Base-by-base conservation (phyloP, 176 grass and related monocot species). In the Avena eriantha region DNA sequence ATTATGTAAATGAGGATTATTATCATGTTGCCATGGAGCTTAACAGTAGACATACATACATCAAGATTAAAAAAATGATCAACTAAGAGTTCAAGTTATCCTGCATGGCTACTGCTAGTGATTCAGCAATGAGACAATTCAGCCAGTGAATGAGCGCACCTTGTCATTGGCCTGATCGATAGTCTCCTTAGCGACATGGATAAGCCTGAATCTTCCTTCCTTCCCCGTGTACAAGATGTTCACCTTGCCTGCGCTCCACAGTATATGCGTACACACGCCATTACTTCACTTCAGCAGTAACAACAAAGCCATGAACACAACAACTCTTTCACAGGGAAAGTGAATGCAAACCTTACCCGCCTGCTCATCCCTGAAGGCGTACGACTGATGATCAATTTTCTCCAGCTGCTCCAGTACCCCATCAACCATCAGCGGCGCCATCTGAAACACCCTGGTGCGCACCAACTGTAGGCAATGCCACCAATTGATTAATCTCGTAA, bases 171-270 rank as follows among this genome's bases (percentile, higher is more conserved):
- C 61, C 23, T 10, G 45, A 47, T 47, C 5, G 3, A 90, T 63
- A 36, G 86, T 89, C 18, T 76, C 57, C 73, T 91, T 79, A 23
- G 84, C 55, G 35, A 87, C 48, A 4, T 91, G 76, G 7, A 97
- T 95, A 47, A 95, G 41, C 1, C 95, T 91, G 41, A 85, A 97
- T 1, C 91, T 93, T 1, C 93, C 95, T 5, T 86, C 80, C 4
- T 90, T 88, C 87, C 95, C 95, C 77, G 85, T 95, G 89, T 97
- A 97, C 57, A 97, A 61, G 61, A 97, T 89, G 82, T 97, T 97
- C 16, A 95, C 82, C 80, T 92, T 82, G 49, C 95, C 92, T 93
- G 66, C 34, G 10, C 8, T 34, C 12, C 12, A 13, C 29, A 47
- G 45, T 50, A 50, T 15, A 50, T 50, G 15, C 49, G 4, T 50